Evolutionary conservation across 441 rosid species (phyloP).

Genomic region (Erodium trifolium): DNA sequence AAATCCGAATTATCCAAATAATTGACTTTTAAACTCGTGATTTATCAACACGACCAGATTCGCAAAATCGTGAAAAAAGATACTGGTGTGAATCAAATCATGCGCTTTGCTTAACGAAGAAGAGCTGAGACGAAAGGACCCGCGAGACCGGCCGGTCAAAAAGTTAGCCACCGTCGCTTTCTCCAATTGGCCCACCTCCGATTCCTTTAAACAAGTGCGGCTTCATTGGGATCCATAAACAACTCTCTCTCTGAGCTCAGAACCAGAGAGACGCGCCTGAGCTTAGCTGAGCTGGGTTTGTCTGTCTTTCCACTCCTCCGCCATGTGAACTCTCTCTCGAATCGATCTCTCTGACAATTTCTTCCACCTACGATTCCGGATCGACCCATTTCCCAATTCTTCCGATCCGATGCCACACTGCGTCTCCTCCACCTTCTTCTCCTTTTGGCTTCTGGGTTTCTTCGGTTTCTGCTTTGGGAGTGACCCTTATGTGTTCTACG

Average conservation of each 20-base stretch:
- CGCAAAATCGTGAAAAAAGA: too few species aligned
- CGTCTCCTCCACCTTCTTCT: conserved; percentile 13
- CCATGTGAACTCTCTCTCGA: conserved; percentile 14
- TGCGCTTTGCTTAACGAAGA: too few species aligned
- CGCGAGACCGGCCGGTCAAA: background rate
- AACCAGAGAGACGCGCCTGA: background rate
- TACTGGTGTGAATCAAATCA: too few species aligned
- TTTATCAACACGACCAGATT: too few species aligned
- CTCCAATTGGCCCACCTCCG: background rate
- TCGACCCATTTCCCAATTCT: conserved; percentile 5
- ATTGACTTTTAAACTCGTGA: too few species aligned
- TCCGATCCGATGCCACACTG: conserved; percentile 9
- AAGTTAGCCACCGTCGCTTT: background rate
- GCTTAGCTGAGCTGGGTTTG: background rate
- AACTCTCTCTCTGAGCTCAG: background rate
- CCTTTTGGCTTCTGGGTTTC: conserved; percentile 21
- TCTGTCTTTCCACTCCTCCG: background rate
- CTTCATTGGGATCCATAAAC: background rate
- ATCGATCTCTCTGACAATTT: conserved; percentile 1
- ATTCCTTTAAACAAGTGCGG: too few species aligned
- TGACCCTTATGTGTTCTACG: conserved; percentile 70
- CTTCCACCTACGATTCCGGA: background rate
- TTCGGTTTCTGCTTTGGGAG: conserved; percentile 32
- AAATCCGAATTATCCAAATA: too few species aligned
- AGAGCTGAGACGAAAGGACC: background rate